phyloP scores from a whole-genome alignment of 129 eudicot species.

The Pulicaria dysenterica region DNA sequence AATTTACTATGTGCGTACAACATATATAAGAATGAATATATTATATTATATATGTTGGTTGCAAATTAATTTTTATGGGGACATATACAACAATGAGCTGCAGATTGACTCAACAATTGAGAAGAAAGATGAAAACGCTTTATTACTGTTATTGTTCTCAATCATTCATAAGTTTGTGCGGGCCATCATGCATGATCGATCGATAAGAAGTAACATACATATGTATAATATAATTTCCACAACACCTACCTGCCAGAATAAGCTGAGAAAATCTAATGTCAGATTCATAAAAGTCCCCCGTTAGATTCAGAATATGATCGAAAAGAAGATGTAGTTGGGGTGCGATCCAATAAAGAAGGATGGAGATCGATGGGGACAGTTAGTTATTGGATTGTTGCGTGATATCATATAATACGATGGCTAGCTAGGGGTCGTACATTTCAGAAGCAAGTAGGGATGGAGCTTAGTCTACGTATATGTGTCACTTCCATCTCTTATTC shows the following conservation, averaged over 20 bases:
- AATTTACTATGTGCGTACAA: too few relatives aligned
- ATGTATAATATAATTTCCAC: background rate
- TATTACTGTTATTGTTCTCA: conserved; percentile 10
- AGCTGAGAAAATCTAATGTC: background rate
- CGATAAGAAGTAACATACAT: background rate
- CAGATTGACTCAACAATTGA: background rate
- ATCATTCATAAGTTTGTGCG: background rate
- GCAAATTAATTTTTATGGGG: background rate
- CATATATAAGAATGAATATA: background rate
- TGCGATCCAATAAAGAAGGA: background rate
- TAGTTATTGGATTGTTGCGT: conserved; percentile 6
- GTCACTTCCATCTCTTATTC: too few relatives aligned
- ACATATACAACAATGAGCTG: background rate
- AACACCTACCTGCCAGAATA: background rate
- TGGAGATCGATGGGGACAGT: background rate
- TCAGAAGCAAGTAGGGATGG: background rate
- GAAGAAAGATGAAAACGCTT: background rate
- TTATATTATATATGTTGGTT: background rate
- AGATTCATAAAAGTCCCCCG: background rate
- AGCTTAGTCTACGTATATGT: background rate
- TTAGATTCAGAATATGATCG: background rate
- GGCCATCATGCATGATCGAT: background rate
- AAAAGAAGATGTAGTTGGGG: background rate
- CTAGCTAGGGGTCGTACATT: background rate
- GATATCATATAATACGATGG: background rate